Conservation (phyloP, 305 asterid species). For the Coffea humblotiana region DNA sequence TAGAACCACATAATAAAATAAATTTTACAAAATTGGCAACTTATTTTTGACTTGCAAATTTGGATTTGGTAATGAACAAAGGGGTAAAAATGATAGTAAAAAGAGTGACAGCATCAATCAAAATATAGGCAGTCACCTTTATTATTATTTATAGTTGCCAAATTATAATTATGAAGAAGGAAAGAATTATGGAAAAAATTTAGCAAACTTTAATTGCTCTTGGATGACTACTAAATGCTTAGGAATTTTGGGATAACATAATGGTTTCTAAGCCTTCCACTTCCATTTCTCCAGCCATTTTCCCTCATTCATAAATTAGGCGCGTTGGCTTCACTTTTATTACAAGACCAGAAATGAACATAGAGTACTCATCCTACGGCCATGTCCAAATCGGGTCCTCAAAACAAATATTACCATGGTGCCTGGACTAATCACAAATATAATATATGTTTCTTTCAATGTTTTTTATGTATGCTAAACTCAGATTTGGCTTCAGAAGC, state of each 20-base stretch:
- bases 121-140: conserved; percentile 6
- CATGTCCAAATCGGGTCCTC: neutral
- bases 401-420: neutral
- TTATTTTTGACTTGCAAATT: neutral
- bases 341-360: neutral
- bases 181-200: conserved; percentile 26
- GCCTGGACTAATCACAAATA: too few relatives aligned
- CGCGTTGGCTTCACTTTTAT: neutral
- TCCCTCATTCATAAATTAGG: neutral
- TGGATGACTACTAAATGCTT: conserved; percentile 16
- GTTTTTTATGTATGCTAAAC: too few relatives aligned
- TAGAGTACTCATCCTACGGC: neutral
- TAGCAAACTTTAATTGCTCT: conserved; percentile 13
- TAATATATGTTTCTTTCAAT: too few relatives aligned
- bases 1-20: neutral
- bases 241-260: neutral
- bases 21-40: neutral
- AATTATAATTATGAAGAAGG: conserved; percentile 23
- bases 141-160: neutral
- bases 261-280: neutral
- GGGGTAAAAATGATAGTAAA: neutral
- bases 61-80: neutral
- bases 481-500: too few relatives aligned
- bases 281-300: neutral
- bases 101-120: neutral